Base-by-base conservation (phyloP, 768 basidiomycete genomes). In the Leucogyrophana mollusca region DNA sequence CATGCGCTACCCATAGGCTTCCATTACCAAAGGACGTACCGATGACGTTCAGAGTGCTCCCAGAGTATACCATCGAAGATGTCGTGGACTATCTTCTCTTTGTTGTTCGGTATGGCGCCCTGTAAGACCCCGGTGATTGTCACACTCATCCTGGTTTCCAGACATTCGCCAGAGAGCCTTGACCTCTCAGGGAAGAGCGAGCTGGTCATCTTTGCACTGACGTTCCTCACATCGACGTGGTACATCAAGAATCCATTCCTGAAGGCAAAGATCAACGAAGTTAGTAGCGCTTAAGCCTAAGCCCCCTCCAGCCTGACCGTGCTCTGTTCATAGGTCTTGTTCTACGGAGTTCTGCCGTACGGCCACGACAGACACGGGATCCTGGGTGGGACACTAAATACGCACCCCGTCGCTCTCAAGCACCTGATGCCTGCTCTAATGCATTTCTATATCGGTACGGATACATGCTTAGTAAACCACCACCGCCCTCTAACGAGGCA, bases 201-300 rank as follows among this genome's bases (percentile, higher is more conserved):
- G 54, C 70, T 98, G 11, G 71, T 98, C 55, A 80, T 84, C 1
- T 98, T 97, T 67, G 78, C 84, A 16, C 70, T 99, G 55, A 93
- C 91, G 2, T 97, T 97, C 76, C 70, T 99, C 50, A 82, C 86
- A 5, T 93, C 91, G 30, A 95, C 94, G 0, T 93, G 91, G 81
- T 98, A 94, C 64, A 94, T 99, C 76, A 96, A 96, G 73, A 99
- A 98, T 56, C 96, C 96, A 0, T 97, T 95, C 74, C 64, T 99
- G 56, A 97, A 97, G 68, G 83, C 92, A 16, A 95, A 97, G 67
- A 87, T 98, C 50, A 93, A 97, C 53, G 90, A 96, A 61, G 92
- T 93, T 52, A 35, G 75, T 34, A 51, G 45, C 16, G 4, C 21
- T 22, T 33, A 40, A 23, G 25, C 21, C 27, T 17, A 33, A 17